Base-by-base conservation (phyloP, 257 asterid species). In the Solanum megistacrolobum region DNA sequence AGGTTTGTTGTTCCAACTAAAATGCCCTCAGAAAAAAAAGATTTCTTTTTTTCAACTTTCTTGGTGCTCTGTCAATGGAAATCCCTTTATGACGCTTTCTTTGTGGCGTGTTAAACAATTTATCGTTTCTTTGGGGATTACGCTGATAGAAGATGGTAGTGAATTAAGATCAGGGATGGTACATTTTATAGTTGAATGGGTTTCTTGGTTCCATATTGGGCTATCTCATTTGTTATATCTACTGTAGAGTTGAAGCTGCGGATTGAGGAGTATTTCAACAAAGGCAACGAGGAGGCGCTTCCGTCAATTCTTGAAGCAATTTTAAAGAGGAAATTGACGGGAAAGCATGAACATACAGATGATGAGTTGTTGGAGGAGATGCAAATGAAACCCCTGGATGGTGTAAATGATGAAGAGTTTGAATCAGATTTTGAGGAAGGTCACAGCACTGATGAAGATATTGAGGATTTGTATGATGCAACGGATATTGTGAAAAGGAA, bases 271-370 rank as follows among this genome's bases (percentile, higher is more conserved):
- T 95, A 94, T 89, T 91, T 95, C 32, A 82, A 89, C 68, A 91
- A 91, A 87, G 83, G 78, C 85, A 91, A 93, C 9, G 98, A 97
- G 83, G 96, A 92, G 89, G 96, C 90, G 48, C 96, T 97, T 73
- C 94, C 96, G 1, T 39, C 89, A 2, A 89, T 97, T 72, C 35
- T 94, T 23, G 94, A 92, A 89, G 91, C 95, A 29, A 69, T 96
- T 81, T 83, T 95, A 14, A 87, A 83, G 92, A 93, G 98, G 92
- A 89, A 25, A 88, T 89, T 96, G 88, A 79, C 88, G 0, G 88
- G 72, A 86, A 93, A 92, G 93, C 95, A 97, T 79, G 98, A 89
- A 84, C 96, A 94, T 4, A 93, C 95, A 1, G 98, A 96, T 86
- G 98, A 95, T 39, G 96, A 94, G 78, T 79, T 97, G 86, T 32